These are phyloP conservation scores for Pontederia crassipes DNA, from an alignment of 176 grass and related monocot genomes.

Conservation along the genomic window DNA sequence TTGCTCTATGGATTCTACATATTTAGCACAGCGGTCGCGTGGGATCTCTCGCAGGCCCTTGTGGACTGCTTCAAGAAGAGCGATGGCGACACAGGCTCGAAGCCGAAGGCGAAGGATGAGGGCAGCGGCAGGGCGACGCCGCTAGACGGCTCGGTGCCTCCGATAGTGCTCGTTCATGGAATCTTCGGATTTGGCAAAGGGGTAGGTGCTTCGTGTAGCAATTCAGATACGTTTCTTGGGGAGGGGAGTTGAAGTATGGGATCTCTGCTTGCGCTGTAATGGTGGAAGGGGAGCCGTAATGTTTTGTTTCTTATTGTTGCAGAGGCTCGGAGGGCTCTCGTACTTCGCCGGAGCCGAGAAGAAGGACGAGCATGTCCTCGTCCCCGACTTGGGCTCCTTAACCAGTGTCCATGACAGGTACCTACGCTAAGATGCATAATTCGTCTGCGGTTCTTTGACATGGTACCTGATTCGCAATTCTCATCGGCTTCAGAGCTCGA, in stretches of 20 bases:
- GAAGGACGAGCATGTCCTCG: slow-evolving; percentile 74
- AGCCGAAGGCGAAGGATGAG: slow-evolving; percentile 11
- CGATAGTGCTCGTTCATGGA: slow-evolving; percentile 84
- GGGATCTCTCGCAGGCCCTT: slow-evolving; percentile 30
- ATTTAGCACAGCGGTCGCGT: slow-evolving; percentile 39
- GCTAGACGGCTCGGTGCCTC: slow-evolving; percentile 31
- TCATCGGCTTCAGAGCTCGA: slow-evolving; percentile 30
- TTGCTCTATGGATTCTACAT: slow-evolving; percentile 68
- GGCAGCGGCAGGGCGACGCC: background rate
- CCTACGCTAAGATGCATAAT: no score
- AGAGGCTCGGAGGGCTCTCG: slow-evolving; percentile 69
- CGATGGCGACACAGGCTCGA: background rate
- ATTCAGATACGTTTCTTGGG: background rate
- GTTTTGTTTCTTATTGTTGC: slow-evolving; percentile 14
- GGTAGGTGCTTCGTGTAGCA: slow-evolving; percentile 9
- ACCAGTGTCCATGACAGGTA: slow-evolving; percentile 78
- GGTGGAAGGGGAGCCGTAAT: background rate
- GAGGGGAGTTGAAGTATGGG: background rate
- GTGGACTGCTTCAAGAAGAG: slow-evolving; percentile 1
- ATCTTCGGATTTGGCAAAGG: slow-evolving; percentile 89
- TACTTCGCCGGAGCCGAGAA: slow-evolving; percentile 93
- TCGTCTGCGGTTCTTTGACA: background rate
- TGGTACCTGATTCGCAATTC: background rate
- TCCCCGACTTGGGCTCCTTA: slow-evolving; percentile 71
- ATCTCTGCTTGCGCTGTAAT: background rate